These are phyloP conservation scores for Monosporascus sp. DNA, from an alignment of 2,329 filamentous ascomycete genomes.

Conservation along the genomic window DNA sequence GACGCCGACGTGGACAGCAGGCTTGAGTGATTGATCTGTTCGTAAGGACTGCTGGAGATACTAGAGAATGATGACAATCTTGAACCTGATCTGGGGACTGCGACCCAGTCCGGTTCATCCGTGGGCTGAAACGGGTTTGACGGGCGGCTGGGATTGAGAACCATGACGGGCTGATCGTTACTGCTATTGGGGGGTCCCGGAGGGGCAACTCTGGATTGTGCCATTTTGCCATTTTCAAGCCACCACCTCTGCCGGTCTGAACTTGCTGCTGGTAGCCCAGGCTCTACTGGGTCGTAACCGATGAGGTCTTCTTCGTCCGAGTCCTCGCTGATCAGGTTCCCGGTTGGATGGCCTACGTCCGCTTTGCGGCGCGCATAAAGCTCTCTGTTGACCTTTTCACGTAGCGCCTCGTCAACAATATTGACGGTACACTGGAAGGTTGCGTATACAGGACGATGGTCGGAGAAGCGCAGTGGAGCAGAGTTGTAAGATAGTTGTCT, in stretches of 20 bases:
- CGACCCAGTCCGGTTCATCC: constrained; percentile 81
- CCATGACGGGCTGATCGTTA: constrained; percentile 42
- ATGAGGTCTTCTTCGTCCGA: constrained; percentile 73
- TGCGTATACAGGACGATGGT: constrained; percentile 93
- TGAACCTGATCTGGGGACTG: constrained; percentile 49
- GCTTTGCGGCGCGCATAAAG: constrained; percentile 67
- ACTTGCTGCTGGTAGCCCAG: constrained; percentile 64
- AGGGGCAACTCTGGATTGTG: constrained; percentile 64
- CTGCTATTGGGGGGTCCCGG: constrained; percentile 44
- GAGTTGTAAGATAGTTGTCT: constrained; percentile 77
- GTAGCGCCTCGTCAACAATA: constrained; percentile 69
- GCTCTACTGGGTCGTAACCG: constrained; percentile 77
- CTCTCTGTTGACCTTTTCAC: constrained; percentile 65
- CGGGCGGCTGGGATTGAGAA: constrained; percentile 67
- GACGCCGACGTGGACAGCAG: constrained; percentile 40
- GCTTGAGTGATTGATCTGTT: constrained; percentile 48
- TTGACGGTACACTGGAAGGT: constrained; percentile 79
- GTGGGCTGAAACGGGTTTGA: constrained; percentile 76
- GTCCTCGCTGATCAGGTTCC: constrained; percentile 49
- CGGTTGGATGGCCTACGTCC: constrained; percentile 59
- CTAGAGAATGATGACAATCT: constrained; percentile 49
- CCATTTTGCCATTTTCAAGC: constrained; percentile 66
- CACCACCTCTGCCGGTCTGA: constrained; percentile 67
- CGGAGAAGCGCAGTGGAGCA: constrained; percentile 81
- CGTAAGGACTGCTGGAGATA: constrained; percentile 55